phyloP scores from a whole-genome alignment of 1,284 basidiomycete genomes.

The Papiliotrema flavescens region DNA sequence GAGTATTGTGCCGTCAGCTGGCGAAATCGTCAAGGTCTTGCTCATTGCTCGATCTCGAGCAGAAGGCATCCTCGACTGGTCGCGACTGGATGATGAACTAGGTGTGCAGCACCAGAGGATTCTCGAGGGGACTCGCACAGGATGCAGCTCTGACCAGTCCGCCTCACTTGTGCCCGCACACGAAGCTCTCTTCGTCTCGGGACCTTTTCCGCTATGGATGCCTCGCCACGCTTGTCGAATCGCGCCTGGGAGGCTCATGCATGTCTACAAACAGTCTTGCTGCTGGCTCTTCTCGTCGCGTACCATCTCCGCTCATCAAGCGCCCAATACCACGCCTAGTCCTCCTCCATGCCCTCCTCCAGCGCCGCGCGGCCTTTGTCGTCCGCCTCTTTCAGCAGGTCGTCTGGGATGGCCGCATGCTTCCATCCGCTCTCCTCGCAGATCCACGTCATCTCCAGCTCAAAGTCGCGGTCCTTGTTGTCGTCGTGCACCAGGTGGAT shows the following conservation, averaged over 20 bases:
- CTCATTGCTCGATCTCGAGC: too few species aligned
- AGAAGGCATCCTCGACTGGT: too few species aligned
- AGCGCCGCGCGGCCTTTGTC: slow-evolving; percentile 82
- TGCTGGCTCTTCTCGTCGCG: background rate
- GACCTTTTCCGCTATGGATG: too few species aligned
- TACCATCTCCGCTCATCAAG: background rate
- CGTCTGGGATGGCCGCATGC: slow-evolving; percentile 79
- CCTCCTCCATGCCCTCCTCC: slow-evolving; percentile 76
- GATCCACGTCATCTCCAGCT: slow-evolving; percentile 97
- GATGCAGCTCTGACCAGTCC: too few species aligned
- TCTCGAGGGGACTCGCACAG: too few species aligned
- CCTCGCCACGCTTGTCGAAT: too few species aligned
- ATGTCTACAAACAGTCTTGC: slow-evolving; percentile 3
- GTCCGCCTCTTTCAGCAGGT: slow-evolving; percentile 81
- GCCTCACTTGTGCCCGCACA: too few species aligned
- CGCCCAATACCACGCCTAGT: slow-evolving; percentile 19
- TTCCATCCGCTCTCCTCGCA: slow-evolving; percentile 76
- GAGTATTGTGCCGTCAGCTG: background rate
- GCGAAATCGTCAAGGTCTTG: too few species aligned
- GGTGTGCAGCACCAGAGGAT: too few species aligned
- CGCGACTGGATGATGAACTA: too few species aligned
- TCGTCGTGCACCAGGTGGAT: slow-evolving; percentile 98
- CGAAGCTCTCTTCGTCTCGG: too few species aligned
- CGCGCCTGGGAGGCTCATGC: background rate
- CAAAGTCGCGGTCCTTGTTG: slow-evolving; percentile 81